Evolutionary conservation across 2,329 filamentous ascomycete species (phyloP).

Genomic region (Xylariales sp.): DNA sequence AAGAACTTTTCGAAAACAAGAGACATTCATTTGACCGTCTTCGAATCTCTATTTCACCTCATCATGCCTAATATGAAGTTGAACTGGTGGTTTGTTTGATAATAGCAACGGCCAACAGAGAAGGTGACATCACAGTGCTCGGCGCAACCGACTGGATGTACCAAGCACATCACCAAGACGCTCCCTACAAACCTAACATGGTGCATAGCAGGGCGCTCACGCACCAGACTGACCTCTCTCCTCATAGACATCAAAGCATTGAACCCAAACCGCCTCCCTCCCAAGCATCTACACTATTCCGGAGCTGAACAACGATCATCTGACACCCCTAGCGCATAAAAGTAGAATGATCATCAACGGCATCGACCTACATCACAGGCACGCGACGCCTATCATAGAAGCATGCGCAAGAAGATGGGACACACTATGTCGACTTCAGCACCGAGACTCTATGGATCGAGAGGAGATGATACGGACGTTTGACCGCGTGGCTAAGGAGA

Average conservation of each 20-base stretch:
- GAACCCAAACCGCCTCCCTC: constrained; percentile 47
- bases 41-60: too few relatives aligned
- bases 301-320: constrained; percentile 6
- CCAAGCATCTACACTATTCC: constrained; percentile 39
- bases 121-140: constrained; percentile 59
- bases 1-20: too few relatives aligned
- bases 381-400: constrained; percentile 60
- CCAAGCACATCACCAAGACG: constrained; percentile 54
- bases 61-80: too few relatives aligned
- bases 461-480: constrained; percentile 2
- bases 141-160: constrained; percentile 64
- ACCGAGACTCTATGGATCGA: constrained; percentile 9
- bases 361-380: constrained; percentile 59
- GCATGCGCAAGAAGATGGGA: constrained; percentile 60
- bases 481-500: background rate
- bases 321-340: constrained; percentile 11
- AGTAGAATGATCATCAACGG: constrained; percentile 56
- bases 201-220: constrained; percentile 61
- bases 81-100: background rate
- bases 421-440: constrained; percentile 61
- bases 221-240: constrained; percentile 51
- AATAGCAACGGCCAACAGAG: constrained; percentile 5
- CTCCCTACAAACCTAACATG: constrained; percentile 60
- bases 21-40: too few relatives aligned
- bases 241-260: constrained; percentile 47